phyloP scores from a whole-genome alignment of 768 basidiomycete genomes.

The Serendipita sp. region DNA sequence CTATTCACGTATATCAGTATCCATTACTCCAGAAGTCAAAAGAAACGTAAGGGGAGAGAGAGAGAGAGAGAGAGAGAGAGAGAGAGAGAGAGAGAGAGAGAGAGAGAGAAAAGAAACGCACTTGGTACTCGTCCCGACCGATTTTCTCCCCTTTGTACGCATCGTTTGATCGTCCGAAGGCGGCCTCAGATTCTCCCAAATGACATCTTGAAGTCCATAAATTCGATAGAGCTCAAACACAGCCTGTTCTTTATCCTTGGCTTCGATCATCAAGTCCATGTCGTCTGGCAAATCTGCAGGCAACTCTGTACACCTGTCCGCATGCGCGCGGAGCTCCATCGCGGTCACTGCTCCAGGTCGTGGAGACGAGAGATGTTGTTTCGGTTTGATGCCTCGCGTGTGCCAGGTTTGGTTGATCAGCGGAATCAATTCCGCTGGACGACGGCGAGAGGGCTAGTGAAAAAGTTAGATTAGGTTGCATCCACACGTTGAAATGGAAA shows the following conservation, averaged over 20 bases:
- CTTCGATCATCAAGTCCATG: constrained; percentile 85
- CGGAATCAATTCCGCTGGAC: constrained; percentile 51
- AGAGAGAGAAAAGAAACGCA: not conserved
- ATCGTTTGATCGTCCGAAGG: constrained; percentile 24
- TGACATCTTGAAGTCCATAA: constrained; percentile 52
- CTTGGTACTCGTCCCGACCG: constrained; percentile 7
- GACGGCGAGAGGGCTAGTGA: constrained; percentile 21
- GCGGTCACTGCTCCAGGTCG: constrained; percentile 65
- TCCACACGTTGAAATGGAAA: not conserved
- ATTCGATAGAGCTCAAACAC: constrained; percentile 72
- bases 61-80: too few species aligned
- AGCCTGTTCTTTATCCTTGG: constrained; percentile 87
- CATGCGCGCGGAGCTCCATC: constrained; percentile 78
- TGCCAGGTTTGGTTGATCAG: constrained; percentile 59
- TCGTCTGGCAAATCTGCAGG: constrained; percentile 49
- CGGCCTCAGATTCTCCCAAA: constrained; percentile 30
- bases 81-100: too few species aligned
- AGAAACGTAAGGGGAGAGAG: too few species aligned
- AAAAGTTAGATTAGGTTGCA: not conserved
- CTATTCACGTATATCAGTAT: not conserved
- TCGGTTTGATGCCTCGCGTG: constrained; percentile 63
- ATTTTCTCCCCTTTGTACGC: constrained; percentile 30
- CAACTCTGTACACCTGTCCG: constrained; percentile 59
- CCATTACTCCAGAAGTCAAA: too few species aligned
- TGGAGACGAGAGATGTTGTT: constrained; percentile 87